A percentile compares a stretch with the other conserved stretches of the same genome.
These are phyloP conservation scores for Tulasnella sp. DNA, from an alignment of 768 basidiomycete species.

Conservation along the genomic window DNA sequence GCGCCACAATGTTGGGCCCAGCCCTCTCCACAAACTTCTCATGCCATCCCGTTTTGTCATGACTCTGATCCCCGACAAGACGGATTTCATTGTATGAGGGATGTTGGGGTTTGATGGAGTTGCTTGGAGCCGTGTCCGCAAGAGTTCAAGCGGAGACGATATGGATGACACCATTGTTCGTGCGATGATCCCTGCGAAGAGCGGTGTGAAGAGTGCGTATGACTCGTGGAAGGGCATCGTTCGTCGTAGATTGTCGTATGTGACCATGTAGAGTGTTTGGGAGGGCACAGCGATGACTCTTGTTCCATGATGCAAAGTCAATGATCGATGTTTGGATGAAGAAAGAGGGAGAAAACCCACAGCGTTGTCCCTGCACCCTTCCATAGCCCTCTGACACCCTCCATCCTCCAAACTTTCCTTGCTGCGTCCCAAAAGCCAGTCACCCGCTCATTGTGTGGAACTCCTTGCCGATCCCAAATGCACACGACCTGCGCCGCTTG, in stretches of 20 bases:
- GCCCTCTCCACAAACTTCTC: slow-evolving; percentile 74
- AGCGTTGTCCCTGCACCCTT: slow-evolving; percentile 88
- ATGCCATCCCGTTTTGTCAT: slow-evolving; percentile 57
- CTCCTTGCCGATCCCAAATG: slow-evolving; percentile 63
- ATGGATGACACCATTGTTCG: slow-evolving; percentile 69
- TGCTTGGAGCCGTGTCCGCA: slow-evolving; percentile 89
- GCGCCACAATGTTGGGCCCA: slow-evolving; percentile 88
- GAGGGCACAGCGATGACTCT: slow-evolving; percentile 89
- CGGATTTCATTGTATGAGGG: slow-evolving; percentile 69
- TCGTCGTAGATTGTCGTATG: slow-evolving; percentile 79
- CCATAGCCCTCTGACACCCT: slow-evolving; percentile 83
- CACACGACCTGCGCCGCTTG: slow-evolving; percentile 46
- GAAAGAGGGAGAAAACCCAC: slow-evolving; percentile 38
- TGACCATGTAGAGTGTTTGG: slow-evolving; percentile 87
- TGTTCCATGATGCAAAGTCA: slow-evolving; percentile 4
- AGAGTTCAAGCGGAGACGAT: slow-evolving; percentile 79
- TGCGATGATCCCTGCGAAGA: slow-evolving; percentile 73
- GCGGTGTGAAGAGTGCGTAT: slow-evolving; percentile 48
- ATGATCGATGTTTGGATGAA: not conserved
- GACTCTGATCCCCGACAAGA: slow-evolving; percentile 48
- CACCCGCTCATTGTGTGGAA: slow-evolving; percentile 54
- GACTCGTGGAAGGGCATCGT: slow-evolving; percentile 43
- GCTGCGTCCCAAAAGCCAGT: slow-evolving; percentile 82
- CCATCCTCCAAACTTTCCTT: slow-evolving; percentile 63
- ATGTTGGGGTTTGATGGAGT: slow-evolving; percentile 59